phyloP scores from a whole-genome alignment of 495 filamentous ascomycete genomes.

The Terfezia boudieri region DNA sequence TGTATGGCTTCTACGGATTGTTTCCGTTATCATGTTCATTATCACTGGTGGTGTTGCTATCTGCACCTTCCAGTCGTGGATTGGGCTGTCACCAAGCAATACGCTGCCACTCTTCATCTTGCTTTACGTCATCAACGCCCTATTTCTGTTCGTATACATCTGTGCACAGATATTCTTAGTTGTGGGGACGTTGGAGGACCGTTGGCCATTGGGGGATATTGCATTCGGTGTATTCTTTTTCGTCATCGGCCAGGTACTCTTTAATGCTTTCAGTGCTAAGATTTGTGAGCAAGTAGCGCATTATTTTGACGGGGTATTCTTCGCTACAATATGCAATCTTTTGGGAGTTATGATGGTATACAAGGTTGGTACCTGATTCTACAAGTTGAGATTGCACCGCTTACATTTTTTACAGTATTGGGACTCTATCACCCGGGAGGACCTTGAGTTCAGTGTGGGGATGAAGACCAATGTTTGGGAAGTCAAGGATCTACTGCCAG shows the following conservation, averaged over 20 bases:
- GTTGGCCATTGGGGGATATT: constrained; percentile 89
- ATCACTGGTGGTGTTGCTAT: constrained; percentile 72
- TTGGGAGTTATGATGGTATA: constrained; percentile 99
- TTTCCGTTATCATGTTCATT: constrained; percentile 58
- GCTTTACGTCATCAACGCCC: constrained; percentile 72
- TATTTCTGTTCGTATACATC: constrained; percentile 71
- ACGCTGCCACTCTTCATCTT: constrained; percentile 82
- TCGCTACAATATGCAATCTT: constrained; percentile 82
- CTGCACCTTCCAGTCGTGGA: constrained; percentile 83
- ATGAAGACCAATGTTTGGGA: constrained; percentile 94
- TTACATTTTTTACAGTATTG: constrained; percentile 44
- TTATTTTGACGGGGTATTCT: constrained; percentile 87
- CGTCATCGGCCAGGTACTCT: constrained; percentile 71
- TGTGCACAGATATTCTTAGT: constrained; percentile 73
- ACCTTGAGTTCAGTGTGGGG: constrained; percentile 93
- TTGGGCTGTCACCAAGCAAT: constrained; percentile 60
- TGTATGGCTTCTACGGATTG: constrained; percentile 71
- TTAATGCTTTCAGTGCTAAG: constrained; percentile 69
- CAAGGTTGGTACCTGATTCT: constrained; percentile 39
- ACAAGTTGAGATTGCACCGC: neutral
- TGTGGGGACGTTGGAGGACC: constrained; percentile 71
- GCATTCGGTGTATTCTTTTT: constrained; percentile 83
- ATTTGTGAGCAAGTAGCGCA: constrained; percentile 76
- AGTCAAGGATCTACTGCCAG: constrained; percentile 80
- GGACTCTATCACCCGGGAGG: constrained; percentile 97